Evolutionary conservation across 2,329 filamentous ascomycete genomes (phyloP).

Genomic region (Dactylellina haptotyla): DNA sequence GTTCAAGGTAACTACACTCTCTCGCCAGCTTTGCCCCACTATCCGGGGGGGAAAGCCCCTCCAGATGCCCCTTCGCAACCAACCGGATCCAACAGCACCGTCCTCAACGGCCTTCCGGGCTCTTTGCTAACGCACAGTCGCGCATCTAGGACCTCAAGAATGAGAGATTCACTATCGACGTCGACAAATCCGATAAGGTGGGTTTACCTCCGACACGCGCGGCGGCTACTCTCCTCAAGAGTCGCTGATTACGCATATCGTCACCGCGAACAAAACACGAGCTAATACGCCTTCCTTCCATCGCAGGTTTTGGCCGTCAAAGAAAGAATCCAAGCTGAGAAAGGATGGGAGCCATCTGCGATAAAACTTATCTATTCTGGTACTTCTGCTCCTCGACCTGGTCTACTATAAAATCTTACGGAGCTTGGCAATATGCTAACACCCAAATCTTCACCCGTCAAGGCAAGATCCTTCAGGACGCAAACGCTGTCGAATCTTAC

Average conservation of each 20-base stretch:
- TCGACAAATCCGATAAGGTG: conserved; percentile 92
- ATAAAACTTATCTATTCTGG: conserved; percentile 99
- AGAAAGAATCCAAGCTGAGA: conserved; percentile 88
- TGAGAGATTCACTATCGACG: conserved; percentile 96
- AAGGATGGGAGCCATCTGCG: conserved; percentile 88
- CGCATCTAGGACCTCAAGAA: conserved; percentile 89
- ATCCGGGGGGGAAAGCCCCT: conserved; percentile 53
- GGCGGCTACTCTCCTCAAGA: conserved; percentile 13
- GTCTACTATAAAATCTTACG: conserved; percentile 5
- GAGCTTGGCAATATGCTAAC: conserved; percentile 54
- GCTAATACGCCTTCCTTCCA: conserved; percentile 54
- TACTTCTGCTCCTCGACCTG: conserved; percentile 65
- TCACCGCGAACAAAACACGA: conserved; percentile 16
- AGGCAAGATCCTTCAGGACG: conserved; percentile 99
- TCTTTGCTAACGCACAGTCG: conserved; percentile 53
- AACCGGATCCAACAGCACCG: conserved; percentile 54
- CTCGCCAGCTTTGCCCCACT: conserved; percentile 49
- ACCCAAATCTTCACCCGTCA: conserved; percentile 49
- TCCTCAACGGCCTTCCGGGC: conserved; percentile 52
- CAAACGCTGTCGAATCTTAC: conserved; percentile 94
- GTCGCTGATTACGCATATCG: conserved; percentile 14
- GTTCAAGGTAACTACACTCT: conserved; percentile 69
- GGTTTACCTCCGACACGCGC: conserved; percentile 61
- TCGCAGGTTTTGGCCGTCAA: conserved; percentile 86
- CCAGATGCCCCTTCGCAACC: conserved; percentile 54